Evolutionary conservation across 768 basidiomycete species (phyloP).

Genomic region (Kwoniella newhampshirensis): DNA sequence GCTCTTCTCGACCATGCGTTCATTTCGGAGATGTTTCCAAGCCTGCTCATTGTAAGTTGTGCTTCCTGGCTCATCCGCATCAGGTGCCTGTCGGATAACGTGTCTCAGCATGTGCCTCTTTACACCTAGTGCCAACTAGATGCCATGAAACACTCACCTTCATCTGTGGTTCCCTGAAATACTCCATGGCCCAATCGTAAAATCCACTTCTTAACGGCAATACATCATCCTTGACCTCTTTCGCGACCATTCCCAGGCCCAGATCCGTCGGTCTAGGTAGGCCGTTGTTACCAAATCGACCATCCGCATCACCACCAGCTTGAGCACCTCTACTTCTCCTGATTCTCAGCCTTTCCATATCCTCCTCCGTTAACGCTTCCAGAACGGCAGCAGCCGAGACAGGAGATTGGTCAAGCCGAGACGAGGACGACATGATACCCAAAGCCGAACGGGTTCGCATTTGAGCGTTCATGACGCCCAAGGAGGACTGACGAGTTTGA

Average conservation of each 20-base stretch:
- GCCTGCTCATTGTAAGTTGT: constrained; percentile 90
- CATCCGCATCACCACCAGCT: constrained; percentile 47
- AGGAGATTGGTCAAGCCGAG: background rate
- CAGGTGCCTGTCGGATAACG: constrained; percentile 65
- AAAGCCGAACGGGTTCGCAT: constrained; percentile 18
- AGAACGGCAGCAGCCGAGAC: constrained; percentile 69
- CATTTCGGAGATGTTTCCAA: constrained; percentile 89
- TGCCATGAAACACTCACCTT: constrained; percentile 61
- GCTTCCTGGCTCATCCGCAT: constrained; percentile 93
- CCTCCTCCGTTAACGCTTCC: constrained; percentile 86
- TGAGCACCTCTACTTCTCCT: constrained; percentile 58
- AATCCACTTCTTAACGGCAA: constrained; percentile 86
- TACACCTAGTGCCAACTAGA: background rate
- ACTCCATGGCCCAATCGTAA: constrained; percentile 95
- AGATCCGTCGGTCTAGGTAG: constrained; percentile 54
- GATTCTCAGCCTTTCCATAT: constrained; percentile 84
- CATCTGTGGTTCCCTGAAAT: constrained; percentile 99
- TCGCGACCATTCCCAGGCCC: constrained; percentile 54
- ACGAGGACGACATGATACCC: constrained; percentile 8
- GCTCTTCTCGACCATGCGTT: constrained; percentile 71
- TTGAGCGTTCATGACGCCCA: constrained; percentile 10
- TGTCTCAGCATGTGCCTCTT: constrained; percentile 1
- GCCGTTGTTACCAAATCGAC: constrained; percentile 55
- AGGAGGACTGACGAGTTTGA: background rate
- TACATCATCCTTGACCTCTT: constrained; percentile 71